phyloP scores from a whole-genome alignment of 2,329 filamentous ascomycete species.

The Trichophaea hybrida region DNA sequence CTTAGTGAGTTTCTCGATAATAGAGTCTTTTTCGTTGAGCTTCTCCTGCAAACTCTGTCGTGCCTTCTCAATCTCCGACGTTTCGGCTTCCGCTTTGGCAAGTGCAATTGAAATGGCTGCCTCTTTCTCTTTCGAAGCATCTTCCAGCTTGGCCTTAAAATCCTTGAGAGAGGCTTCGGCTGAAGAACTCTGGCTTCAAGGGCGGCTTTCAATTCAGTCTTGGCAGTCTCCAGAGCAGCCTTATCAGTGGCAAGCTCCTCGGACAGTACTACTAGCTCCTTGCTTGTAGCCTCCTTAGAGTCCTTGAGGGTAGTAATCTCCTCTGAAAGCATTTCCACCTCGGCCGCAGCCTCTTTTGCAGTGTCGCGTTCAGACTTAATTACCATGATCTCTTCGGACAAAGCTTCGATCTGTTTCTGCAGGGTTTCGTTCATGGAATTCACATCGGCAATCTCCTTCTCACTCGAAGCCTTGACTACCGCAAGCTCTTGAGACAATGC shows the following conservation, averaged over 20 bases:
- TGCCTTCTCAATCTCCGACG: not conserved
- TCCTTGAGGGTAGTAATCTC: slow-evolving; percentile 23
- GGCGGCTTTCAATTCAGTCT: slow-evolving; percentile 7
- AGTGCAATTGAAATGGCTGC: slow-evolving; percentile 7
- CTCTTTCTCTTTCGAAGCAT: slow-evolving; percentile 11
- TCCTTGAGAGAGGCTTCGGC: slow-evolving; percentile 12
- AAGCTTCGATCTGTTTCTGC: not conserved
- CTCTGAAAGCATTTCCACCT: slow-evolving; percentile 5
- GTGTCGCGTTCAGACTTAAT: slow-evolving; percentile 29
- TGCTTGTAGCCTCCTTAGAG: slow-evolving; percentile 17
- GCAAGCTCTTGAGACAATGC: slow-evolving; percentile 4
- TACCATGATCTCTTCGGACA: slow-evolving; percentile 3
- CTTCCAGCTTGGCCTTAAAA: not conserved
- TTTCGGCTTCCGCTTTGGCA: slow-evolving; percentile 4
- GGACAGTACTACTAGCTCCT: not conserved
- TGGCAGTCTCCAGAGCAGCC: slow-evolving; percentile 10
- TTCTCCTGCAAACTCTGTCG: slow-evolving; percentile 3
- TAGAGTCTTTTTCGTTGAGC: slow-evolving; percentile 12
- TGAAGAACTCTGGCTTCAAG: not conserved
- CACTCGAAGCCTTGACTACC: not conserved
- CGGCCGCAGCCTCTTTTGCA: slow-evolving; percentile 26
- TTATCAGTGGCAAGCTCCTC: slow-evolving; percentile 7
- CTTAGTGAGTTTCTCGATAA: slow-evolving; percentile 8
- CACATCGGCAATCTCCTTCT: not conserved
- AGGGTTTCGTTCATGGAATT: not conserved